A percentile compares a stretch with the other conserved stretches of the same genome.
Evolutionary conservation across 148 eudicot species (phyloP).

Genomic region (Selenicereus undatus): DNA sequence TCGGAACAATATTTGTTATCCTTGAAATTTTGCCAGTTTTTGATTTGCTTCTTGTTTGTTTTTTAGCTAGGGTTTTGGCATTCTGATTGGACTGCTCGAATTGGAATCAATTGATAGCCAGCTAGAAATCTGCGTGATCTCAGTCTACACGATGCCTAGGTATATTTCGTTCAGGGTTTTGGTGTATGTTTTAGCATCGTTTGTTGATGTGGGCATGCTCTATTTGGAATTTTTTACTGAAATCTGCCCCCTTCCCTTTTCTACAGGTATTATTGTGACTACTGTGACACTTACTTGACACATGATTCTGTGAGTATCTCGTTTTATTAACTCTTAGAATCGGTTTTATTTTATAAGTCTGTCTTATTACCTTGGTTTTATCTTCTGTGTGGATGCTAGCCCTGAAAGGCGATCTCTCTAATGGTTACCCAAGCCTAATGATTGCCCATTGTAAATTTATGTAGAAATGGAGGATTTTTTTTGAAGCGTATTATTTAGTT

Average conservation of each 20-base stretch:
- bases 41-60: not conserved
- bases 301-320: constrained; percentile 78
- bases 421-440: not conserved
- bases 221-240: not conserved
- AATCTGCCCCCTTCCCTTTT: constrained; percentile 3
- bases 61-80: not conserved
- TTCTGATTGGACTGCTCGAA: not conserved
- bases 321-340: not conserved
- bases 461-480: not conserved
- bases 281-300: constrained; percentile 91
- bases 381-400: not conserved
- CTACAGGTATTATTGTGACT: constrained; percentile 89
- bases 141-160: constrained; percentile 21
- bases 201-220: not conserved
- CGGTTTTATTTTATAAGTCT: not conserved
- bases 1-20: not conserved
- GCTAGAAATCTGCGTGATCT: not conserved
- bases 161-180: not conserved
- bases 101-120: not conserved
- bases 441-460: not conserved
- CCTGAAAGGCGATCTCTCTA: too few species aligned
- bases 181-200: not conserved
- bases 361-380: not conserved
- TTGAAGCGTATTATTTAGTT: not conserved
- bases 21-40: not conserved